Percentiles rank a stretch among this genome's conserved stretches.
phyloP scores from a whole-genome alignment of 1,284 basidiomycete genomes.

The Coniferiporia sulphurascens region DNA sequence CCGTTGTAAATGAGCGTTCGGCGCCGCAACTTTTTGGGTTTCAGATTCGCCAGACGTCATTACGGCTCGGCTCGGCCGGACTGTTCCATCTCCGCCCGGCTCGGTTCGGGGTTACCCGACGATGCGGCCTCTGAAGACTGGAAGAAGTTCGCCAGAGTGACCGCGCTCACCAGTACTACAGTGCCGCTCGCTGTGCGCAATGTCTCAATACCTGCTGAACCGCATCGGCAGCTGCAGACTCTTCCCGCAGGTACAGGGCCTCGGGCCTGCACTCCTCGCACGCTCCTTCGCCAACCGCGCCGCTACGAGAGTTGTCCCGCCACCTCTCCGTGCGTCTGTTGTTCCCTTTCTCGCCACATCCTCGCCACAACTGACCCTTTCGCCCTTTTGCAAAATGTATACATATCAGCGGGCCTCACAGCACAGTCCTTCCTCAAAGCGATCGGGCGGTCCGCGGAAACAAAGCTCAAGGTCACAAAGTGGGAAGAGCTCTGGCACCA shows the following conservation, averaged over 20 bases:
- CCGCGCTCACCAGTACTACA: too few species aligned
- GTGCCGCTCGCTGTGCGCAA: neutral
- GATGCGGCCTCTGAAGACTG: neutral
- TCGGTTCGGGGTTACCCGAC: neutral
- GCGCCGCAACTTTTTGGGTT: neutral
- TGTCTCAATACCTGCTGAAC: slow-evolving; percentile 6
- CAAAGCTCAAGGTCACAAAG: slow-evolving; percentile 50
- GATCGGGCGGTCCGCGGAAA: slow-evolving; percentile 63
- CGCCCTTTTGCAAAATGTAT: slow-evolving; percentile 3
- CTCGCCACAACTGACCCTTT: neutral
- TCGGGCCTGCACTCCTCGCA: slow-evolving; percentile 1
- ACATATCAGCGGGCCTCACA: slow-evolving; percentile 33
- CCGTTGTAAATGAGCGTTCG: too few species aligned
- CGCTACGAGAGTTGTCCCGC: slow-evolving; percentile 11
- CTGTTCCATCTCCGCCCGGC: too few species aligned
- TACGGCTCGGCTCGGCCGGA: neutral
- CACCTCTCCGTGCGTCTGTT: slow-evolving; percentile 8
- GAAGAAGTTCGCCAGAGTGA: too few species aligned
- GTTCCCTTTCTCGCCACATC: slow-evolving; percentile 19
- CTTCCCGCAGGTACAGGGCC: neutral
- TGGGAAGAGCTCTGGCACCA: slow-evolving; percentile 71
- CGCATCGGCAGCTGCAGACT: slow-evolving; percentile 7
- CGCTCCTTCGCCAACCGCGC: slow-evolving; percentile 17
- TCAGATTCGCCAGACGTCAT: neutral
- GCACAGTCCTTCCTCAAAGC: slow-evolving; percentile 63